Evolutionary conservation across 192 early-diverging fungal species (phyloP), one percentile per base, ranked within the genome.

Genomic region (Phycomyces blakesleeanus): DNA sequence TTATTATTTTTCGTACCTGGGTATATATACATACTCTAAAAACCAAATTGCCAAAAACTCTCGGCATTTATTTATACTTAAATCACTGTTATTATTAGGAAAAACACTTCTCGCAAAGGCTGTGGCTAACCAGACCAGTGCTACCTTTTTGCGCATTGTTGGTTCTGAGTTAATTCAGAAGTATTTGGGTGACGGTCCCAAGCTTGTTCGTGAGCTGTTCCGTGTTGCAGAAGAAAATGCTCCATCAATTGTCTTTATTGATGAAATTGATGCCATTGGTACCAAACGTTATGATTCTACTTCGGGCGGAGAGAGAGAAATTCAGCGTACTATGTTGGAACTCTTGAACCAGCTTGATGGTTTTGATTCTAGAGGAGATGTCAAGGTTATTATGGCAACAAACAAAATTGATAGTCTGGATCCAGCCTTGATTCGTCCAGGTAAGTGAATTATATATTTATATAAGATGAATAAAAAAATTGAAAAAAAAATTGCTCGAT

Each of bases 381-480:
- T 99, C 69, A 99, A 99, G 81, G 97, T 98, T 20, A 95, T 99
- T 65, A 98, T 98, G 96, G 97, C 97, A 4, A 99, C 97, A 16
- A 99, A 99, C 79, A 87, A 92, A 63, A 94, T 94, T 57, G 97
- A 99, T 63, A 88, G 91, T n/a, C 72, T 99, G 39, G 97, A 99
- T 68, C 96, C 97, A 5, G 97, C 97, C 0, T 78, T 99, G 68
- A 92, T 99, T 68, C 91, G 97, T 61, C 96, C 97, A 9, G 84
- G 29, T 34, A 34, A 34, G n/a, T n/a, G n/a, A 93, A 41, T 20
- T 4, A 24, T 56, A 15, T 12, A 38, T 6, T n/a, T n/a, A n/a
- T n/a, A n/a, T n/a, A n/a, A n/a, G n/a, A n/a, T n/a, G n/a, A n/a
- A n/a, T n/a, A 34, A 34, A 34, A 34, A 34, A 34, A 34, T 34